Conservation (phyloP, 2,329 filamentous ascomycete species). For the Fusarium haematococcum region DNA sequence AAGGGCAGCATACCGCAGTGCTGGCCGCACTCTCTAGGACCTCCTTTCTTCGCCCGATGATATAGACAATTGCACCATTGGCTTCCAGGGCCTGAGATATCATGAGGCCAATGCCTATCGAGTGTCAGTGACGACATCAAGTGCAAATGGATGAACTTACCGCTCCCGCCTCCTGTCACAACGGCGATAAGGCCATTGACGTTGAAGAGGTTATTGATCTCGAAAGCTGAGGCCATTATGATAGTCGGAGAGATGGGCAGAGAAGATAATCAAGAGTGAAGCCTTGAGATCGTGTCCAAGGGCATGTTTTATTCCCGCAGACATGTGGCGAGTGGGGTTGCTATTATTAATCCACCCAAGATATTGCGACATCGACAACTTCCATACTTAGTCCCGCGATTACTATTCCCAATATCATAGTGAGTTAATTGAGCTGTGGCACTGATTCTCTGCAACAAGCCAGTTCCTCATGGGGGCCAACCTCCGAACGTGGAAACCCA, state of each 20-base stretch:
- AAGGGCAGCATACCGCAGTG: neutral
- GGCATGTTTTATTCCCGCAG: neutral
- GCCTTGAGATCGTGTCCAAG: neutral
- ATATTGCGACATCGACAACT: neutral
- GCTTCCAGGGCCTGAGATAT: constrained; percentile 61
- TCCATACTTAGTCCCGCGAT: neutral
- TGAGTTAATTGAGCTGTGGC: neutral
- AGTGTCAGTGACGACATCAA: neutral
- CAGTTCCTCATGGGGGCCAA: neutral
- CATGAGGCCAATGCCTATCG: constrained; percentile 61
- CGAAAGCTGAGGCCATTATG: neutral
- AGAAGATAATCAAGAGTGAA: neutral
- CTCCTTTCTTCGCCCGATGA: constrained; percentile 61
- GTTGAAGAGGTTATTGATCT: constrained; percentile 53
- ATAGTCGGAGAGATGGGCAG: neutral
- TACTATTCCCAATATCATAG: neutral
- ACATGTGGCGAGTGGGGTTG: neutral
- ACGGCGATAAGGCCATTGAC: constrained; percentile 65
- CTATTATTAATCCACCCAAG: neutral
- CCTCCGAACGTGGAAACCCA: neutral
- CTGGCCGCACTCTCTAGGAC: constrained; percentile 55
- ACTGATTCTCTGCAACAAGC: neutral
- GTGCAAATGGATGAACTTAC: neutral
- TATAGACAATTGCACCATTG: constrained; percentile 65
- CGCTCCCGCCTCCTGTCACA: constrained; percentile 64